Conservation (phyloP, 2,329 filamentous ascomycete species). For the Scedosporium aurantiacum region DNA sequence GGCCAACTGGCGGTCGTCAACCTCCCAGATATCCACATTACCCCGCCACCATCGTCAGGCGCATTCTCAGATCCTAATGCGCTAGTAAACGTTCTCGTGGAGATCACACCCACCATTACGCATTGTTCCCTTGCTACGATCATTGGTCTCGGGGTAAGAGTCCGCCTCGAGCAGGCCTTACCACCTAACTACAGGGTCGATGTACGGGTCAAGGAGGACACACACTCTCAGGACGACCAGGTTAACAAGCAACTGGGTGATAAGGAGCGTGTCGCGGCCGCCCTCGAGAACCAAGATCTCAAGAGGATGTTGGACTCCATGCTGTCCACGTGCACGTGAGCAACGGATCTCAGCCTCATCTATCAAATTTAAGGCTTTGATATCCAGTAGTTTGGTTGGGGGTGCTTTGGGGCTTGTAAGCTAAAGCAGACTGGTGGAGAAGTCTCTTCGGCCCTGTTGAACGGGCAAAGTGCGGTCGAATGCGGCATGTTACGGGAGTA, state of each 20-base stretch:
- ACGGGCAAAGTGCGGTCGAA: neutral
- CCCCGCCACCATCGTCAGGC: constrained; percentile 21
- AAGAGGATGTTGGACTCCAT: constrained; percentile 86
- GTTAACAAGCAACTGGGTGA: constrained; percentile 95
- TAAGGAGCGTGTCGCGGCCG: constrained; percentile 92
- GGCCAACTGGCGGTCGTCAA: constrained; percentile 92
- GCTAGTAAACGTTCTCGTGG: constrained; percentile 66
- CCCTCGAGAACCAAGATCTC: constrained; percentile 84
- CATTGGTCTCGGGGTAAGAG: constrained; percentile 85
- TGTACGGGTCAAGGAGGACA: constrained; percentile 88
- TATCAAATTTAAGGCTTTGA: no score
- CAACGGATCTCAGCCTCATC: no score
- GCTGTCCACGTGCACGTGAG: constrained; percentile 69
- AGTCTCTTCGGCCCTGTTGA: neutral
- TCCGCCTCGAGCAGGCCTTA: constrained; percentile 79
- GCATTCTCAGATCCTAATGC: constrained; percentile 29
- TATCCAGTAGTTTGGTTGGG: neutral
- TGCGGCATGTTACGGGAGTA: neutral
- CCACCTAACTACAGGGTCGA: constrained; percentile 88
- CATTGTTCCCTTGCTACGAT: constrained; percentile 95
- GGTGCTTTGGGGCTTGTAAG: neutral
- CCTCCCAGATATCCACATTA: constrained; percentile 82
- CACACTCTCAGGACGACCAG: constrained; percentile 89
- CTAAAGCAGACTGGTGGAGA: neutral
- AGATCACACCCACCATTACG: constrained; percentile 92